Evolutionary conservation across 2,329 filamentous ascomycete genomes (phyloP), one percentile per base, ranked within the genome.

Genomic region (Botryosphaeria dothidea): DNA sequence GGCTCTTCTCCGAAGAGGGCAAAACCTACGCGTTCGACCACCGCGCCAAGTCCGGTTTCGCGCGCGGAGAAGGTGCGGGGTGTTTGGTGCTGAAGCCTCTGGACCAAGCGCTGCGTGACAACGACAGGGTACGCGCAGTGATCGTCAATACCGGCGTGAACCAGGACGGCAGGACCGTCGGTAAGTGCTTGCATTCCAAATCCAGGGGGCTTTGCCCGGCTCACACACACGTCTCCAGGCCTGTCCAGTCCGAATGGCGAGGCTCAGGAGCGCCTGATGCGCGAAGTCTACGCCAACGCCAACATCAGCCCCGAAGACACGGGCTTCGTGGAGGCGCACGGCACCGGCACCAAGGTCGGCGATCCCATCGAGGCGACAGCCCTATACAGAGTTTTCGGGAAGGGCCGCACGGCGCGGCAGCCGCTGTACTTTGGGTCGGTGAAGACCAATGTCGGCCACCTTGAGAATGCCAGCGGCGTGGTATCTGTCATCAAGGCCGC

Each of bases 21-120:
- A 69, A 66, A 19, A 75, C 69, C 23, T 66, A 68, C 54, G 75
- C 73, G 36, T 80, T 75, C 66, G 87, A 88, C 68, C 71, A 78
- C n/a, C 79, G 81, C 3, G 88, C 86, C 19, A 49, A 57, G 19
- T 84, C 86, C 65, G 89, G 88, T 0, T 91, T 90, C 70, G 87
- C 84, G 0, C 81, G 88, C 34, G 88, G 87, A 1, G 88, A 91
- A 70, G 88, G 88, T 0, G 79, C 85, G 27, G 86, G 82, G 0
- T 80, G 85, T n/a, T 68, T 90, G 3, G 71, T 88, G 11, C 71
- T 90, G 13, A 89, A 89, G 75, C 81, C 80, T 1, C 75, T 90
- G 0, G 76, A 79, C 5, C 83, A 87, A 71, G 88, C 88, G 0
- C 68, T 89, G 4, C 76, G 77, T 11, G 84, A 86, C 68, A 84